Base-by-base conservation (phyloP, 441 rosid genomes). In the Aquilaria agallochum region DNA sequence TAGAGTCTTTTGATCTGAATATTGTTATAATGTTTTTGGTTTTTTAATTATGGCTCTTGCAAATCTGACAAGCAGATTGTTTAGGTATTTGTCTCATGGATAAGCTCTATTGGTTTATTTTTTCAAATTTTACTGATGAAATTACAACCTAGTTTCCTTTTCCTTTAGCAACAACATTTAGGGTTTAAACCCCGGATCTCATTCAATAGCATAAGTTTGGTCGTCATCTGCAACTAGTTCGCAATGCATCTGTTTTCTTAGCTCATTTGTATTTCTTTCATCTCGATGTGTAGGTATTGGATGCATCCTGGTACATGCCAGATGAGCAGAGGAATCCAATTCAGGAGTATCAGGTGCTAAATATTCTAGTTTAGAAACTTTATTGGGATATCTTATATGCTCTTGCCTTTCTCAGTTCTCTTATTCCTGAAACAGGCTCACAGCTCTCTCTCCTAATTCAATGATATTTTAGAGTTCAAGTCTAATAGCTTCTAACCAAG, bases 261-360 rank as follows among this genome's bases (percentile, higher is more conserved):
- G 31, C 51, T 56, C 40, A 12, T 30, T 15, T 5, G n/a, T 54
- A 11, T 60, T 33, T 11, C 27, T 58, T 32, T 55, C 46, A 20
- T 54, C 14, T 56, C 58, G 61, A 9, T 59, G 70, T 59, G 60
- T 76, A 92, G 99, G 85, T 92, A 55, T 56, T 95, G 78, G 99
- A 94, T 76, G 94, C 99, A 59, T 94, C 99, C 9, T 94, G 99
- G 99, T 91, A 91, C 82, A 89, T 94, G 99, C 94, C 97, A 49
- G 83, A 79, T 78, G 96, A 94, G 77, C 85, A 91, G 73, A 83
- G 96, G 76, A 89, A 87, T 71, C 94, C 99, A 46, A 78, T 87
- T 77, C 94, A 91, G 78, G 99, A 94, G 71, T 87, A 89, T 74
- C 95, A 89, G 88, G 97, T 94, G 50, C 55, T 57, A 56, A 58